Base-by-base conservation (phyloP, 192 early-diverging fungal genomes). In the Obelidium mucronatum region DNA sequence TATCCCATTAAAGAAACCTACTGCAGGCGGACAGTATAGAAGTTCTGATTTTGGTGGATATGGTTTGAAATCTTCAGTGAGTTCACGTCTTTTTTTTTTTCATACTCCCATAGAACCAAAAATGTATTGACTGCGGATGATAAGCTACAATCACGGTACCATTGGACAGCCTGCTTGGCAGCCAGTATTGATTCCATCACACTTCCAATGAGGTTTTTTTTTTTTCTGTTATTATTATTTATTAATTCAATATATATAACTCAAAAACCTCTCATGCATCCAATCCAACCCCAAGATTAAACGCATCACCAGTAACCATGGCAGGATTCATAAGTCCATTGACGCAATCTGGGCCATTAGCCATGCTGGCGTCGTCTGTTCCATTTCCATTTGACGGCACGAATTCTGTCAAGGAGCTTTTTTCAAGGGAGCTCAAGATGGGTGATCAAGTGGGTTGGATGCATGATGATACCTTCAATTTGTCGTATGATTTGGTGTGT, bases 1-100 rank as follows among this genome's bases (percentile, higher is more conserved):
- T 76, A 77, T 86, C 11, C 83, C 80, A 17, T 17, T 72, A 13
- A 6, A 24, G 11, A 72, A 72, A 72, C 69, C 69, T n/a, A 34
- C 30, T 19, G 17, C 40, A 26, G 52, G 48, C 22, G 22, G n/a
- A 24, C 22, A 15, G 30, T 72, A 59, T 55, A 8, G 54, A 35
- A 26, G 37, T 31, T 54, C 69, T 22, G 54, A 72, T 34, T 58
- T 72, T 30, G 54, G 54, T 11, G 69, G 69, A 37, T 72, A 24
- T 59, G 56, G 56, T 19, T 11, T 72, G 17, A 72, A 72, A 0
- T 72, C 69, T 6, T 42, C 31, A 13, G 69, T 72, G 34, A 54
- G 24, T 11, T 59, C 15, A 15, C 69, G 22, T 36, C 1, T 35
- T 68, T 35, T 30, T 11, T 68, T 52, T 42, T 52, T 30, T 54